Conservation (phyloP, 2,329 filamentous ascomycete genomes). For the Calonectria pseudoreteaudii region DNA sequence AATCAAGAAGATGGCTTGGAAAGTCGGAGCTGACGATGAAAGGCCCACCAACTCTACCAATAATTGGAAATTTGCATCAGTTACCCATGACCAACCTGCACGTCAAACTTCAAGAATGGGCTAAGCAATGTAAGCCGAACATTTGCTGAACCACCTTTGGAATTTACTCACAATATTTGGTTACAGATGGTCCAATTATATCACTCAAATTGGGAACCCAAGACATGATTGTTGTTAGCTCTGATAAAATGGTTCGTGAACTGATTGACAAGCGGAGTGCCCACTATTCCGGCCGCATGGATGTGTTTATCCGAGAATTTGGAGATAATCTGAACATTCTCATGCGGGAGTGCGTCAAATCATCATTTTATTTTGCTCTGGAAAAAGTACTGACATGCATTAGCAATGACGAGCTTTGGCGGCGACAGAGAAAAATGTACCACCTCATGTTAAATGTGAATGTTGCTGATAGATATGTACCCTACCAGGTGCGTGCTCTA, state of each 20-base stretch:
- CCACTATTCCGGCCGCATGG: slow-evolving; percentile 10
- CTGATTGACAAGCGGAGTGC: slow-evolving; percentile 13
- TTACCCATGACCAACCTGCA: slow-evolving; percentile 13
- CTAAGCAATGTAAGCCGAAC: neutral
- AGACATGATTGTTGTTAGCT: slow-evolving; percentile 11
- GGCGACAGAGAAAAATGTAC: slow-evolving; percentile 19
- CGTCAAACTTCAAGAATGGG: slow-evolving; percentile 9
- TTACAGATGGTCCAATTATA: slow-evolving; percentile 16
- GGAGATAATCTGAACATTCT: slow-evolving; percentile 16
- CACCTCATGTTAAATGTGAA: slow-evolving; percentile 13
- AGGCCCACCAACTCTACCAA: slow-evolving; percentile 15
- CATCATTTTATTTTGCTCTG: neutral
- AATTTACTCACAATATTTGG: neutral
- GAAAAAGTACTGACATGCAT: neutral
- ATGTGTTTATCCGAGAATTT: slow-evolving; percentile 15
- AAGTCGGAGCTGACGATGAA: neutral
- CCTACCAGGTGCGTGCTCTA: neutral
- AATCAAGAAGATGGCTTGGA: too few species aligned
- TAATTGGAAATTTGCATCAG: slow-evolving; percentile 19
- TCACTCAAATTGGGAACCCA: slow-evolving; percentile 12
- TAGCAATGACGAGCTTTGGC: slow-evolving; percentile 22
- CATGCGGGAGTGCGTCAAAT: neutral
- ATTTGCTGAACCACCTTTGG: too few species aligned
- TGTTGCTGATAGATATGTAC: slow-evolving; percentile 10
- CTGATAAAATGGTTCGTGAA: slow-evolving; percentile 9